Base-by-base conservation (phyloP, 2,329 filamentous ascomycete species). In the Penicillium freii region DNA sequence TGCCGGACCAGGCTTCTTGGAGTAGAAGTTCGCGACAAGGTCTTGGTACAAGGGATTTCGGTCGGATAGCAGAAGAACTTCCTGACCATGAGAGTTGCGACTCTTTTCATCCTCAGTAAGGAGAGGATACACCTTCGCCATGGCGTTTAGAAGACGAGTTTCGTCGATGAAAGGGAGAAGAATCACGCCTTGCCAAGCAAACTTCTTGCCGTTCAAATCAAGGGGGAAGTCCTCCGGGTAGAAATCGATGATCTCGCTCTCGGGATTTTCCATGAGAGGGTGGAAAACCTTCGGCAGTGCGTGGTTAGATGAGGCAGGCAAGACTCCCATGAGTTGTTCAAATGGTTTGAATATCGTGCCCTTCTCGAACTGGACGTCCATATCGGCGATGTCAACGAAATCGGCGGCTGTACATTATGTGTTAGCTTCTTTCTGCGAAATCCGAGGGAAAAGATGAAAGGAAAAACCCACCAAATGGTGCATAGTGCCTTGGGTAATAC, bases 401-500 rank as follows among this genome's bases (percentile, higher is more conserved):
- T 99, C 94, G 51, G 92, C 90, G 2, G 94, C 94, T 72, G 27
- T 42, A 21, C 7, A 13, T 10, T 27, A 25, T 39, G 19, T 25
- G 44, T 54, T 49, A 54, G 44, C 33, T 34, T 29, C 31, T n/a
- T 48, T 23, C 13, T 25, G 21, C 8, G 29, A 36, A 34, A 34
- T 23, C 8, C 2, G 6, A 33, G 15, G 15, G 19, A 33, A 13
- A 33, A 7, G 21, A 51, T 7, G 4, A 9, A 40, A 11, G 33
- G 21, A 11, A 27, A 46, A 52, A 45, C 50, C n/a, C 5, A 52
- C 50, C 50, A 17, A 99, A 99, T 4, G 95, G 94, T 1, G 94
- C 95, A 72, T 99, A 99, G 72, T 99, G 94, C 70, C 97, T 96
- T 0, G 94, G 94, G 71, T 97, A 99, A 73, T 94, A 99, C 94